Base-by-base conservation (phyloP, 106 monocot species). In the Dendrobium catenatum region DNA sequence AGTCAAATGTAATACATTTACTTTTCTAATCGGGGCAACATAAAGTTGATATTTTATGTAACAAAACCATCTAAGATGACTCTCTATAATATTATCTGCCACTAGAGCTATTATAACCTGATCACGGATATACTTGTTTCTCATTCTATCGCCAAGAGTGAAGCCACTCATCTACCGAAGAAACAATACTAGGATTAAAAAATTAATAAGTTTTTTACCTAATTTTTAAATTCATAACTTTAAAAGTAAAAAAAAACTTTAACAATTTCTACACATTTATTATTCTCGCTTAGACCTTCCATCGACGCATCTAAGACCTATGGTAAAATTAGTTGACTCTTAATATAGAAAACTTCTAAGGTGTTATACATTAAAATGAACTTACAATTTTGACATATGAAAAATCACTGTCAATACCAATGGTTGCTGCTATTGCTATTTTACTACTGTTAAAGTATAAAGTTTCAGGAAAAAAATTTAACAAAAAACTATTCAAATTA, bases 301-400 rank as follows among this genome's bases (percentile, higher is more conserved):
- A 98, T 94, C 82, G 94, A 84, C 80, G 94, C 93, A 64, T 92
- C 91, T 72, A 94, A 98, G 54, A 97, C 85, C 94, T 99, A 80
- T 64, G 10, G 56, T 18, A 49, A 68, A 10, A 46, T 66, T 79
- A 80, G 4, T 9, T 4, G 17, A 49, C 3, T 58, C 15, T 7
- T 18, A 78, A 49, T 73, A 17, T 18, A 73, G 19, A 73, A 72
- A 73, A 73, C 41, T 17, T 97, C 24, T 4, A 83, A 67, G 10
- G 66, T 27, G 55, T 66, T 66, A 26, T 66, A 26, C 18, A 56
- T 5, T 5, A 66, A 4, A 66, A 77, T 51, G 64, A 84, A 84
- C 94, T 92, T 92, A 98, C 97, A 68, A 98, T 98, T 83, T 98
- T 98, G 59, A 92, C 97, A 78, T 91, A 98, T 19, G 97, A 86